These are phyloP conservation scores for Solanum sejunctum DNA, from an alignment of 257 asterid species.

Conservation along the genomic window DNA sequence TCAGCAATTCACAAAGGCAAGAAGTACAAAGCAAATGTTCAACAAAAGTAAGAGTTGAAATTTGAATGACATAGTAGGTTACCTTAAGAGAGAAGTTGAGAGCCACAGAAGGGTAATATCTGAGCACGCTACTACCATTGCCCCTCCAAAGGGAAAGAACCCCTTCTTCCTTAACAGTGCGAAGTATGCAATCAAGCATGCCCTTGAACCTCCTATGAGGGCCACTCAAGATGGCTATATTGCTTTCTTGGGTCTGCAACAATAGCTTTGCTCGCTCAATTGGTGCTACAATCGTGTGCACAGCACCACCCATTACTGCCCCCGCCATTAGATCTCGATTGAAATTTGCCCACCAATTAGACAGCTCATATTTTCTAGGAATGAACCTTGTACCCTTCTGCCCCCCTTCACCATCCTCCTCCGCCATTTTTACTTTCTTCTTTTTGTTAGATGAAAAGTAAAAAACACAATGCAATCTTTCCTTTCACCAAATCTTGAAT, in stretches of 20 bases:
- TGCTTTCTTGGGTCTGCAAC: slow-evolving; percentile 97
- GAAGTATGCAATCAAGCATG: slow-evolving; percentile 75
- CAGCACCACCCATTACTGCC: slow-evolving; percentile 92
- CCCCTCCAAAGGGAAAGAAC: slow-evolving; percentile 92
- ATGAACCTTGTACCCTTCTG: slow-evolving; percentile 6
- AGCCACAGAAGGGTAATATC: slow-evolving; percentile 96
- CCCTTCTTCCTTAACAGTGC: slow-evolving; percentile 82
- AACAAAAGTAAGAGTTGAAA: not conserved
- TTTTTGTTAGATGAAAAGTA: not conserved
- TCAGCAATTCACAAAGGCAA: not conserved
- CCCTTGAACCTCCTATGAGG: slow-evolving; percentile 84
- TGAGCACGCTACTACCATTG: slow-evolving; percentile 87
- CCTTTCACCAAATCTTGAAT: not conserved
- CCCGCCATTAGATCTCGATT: slow-evolving; percentile 85
- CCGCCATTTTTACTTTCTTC: not conserved
- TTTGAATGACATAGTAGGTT: not conserved
- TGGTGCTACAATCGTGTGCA: slow-evolving; percentile 96
- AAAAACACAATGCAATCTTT: not conserved
- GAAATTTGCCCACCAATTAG: slow-evolving; percentile 46
- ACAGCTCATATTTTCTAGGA: slow-evolving; percentile 14
- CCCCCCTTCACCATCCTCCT: slow-evolving; percentile 22
- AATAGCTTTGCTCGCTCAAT: slow-evolving; percentile 91
- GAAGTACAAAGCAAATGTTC: not conserved
- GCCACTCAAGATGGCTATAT: slow-evolving; percentile 57
- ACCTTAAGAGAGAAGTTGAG: slow-evolving; percentile 98